These are phyloP conservation scores for Allodekkera sacchari DNA, from an alignment of 805 yeast species.

Conservation along the genomic window DNA sequence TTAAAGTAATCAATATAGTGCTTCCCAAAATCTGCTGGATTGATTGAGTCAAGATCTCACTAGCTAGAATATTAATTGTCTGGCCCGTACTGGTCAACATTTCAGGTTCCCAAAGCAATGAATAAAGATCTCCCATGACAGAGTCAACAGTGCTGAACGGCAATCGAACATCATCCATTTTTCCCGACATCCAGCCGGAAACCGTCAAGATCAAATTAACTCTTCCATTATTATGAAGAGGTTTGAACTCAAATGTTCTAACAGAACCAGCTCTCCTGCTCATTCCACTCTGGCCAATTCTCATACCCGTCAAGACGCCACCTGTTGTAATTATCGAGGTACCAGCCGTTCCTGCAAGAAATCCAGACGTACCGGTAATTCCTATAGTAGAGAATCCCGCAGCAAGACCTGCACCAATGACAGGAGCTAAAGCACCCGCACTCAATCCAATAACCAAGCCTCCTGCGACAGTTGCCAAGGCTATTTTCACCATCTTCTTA, in stretches of 20 bases:
- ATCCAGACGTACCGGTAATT: conserved; percentile 85
- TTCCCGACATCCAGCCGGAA: conserved; percentile 97
- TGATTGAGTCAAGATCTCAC: conserved; percentile 86
- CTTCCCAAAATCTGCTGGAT: conserved; percentile 93
- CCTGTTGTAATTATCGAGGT: conserved; percentile 89
- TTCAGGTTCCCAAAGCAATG: conserved; percentile 96
- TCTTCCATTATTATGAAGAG: conserved; percentile 84
- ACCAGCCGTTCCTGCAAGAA: conserved; percentile 95
- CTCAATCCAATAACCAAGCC: conserved; percentile 89
- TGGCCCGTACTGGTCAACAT: conserved; percentile 95
- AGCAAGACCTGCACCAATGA: conserved; percentile 96
- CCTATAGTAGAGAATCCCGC: conserved; percentile 96
- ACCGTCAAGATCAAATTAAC: conserved; percentile 83
- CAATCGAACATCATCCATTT: conserved; percentile 87
- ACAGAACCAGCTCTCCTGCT: conserved; percentile 82
- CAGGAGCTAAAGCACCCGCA: conserved; percentile 94
- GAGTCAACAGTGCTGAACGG: conserved; percentile 98
- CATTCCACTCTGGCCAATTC: conserved; percentile 83
- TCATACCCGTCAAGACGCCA: conserved; percentile 86
- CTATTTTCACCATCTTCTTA: conserved; percentile 76
- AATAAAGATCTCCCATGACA: conserved; percentile 91
- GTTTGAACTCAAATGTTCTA: conserved; percentile 86
- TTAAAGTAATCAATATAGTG: conserved; percentile 78
- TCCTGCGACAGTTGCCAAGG: conserved; percentile 94
- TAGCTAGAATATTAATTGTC: conserved; percentile 86